These are phyloP conservation scores for Lachnellula arida DNA, from an alignment of 2,329 filamentous ascomycete species.

Conservation along the genomic window DNA sequence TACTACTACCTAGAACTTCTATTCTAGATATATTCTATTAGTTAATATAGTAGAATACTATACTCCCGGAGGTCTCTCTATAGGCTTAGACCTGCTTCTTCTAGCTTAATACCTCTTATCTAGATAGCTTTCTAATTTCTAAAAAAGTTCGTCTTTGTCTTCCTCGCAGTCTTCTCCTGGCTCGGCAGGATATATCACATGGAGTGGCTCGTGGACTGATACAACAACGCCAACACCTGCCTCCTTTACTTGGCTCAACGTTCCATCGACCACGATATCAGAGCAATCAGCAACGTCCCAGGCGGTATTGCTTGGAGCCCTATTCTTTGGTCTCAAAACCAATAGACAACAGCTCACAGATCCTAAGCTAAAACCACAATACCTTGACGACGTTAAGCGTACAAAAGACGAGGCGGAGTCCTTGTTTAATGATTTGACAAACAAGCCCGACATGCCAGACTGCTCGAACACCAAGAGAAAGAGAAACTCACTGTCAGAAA, in stretches of 20 bases:
- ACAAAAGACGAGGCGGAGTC: slow-evolving; percentile 1
- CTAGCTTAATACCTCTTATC: too few relatives aligned
- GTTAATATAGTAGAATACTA: too few relatives aligned
- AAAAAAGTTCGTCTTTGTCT: too few relatives aligned
- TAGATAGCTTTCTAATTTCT: too few relatives aligned
- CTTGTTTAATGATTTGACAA: not conserved
- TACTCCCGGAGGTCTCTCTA: too few relatives aligned
- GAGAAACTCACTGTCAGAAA: slow-evolving; percentile 1
- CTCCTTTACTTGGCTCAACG: not conserved
- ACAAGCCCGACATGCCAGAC: slow-evolving; percentile 1
- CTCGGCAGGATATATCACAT: not conserved
- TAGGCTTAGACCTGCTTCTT: too few relatives aligned
- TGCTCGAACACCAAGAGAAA: slow-evolving; percentile 7
- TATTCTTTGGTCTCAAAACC: slow-evolving; percentile 4
- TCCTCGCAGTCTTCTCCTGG: too few relatives aligned
- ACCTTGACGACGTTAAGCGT: slow-evolving; percentile 4
- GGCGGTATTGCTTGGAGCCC: not conserved
- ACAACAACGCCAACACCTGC: not conserved
- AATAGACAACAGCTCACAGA: slow-evolving; percentile 10
- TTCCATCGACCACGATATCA: slow-evolving; percentile 2
- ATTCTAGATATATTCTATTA: too few relatives aligned
- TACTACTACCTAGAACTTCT: too few relatives aligned
- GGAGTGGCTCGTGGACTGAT: not conserved
- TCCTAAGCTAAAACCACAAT: slow-evolving; percentile 4
- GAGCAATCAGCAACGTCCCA: slow-evolving; percentile 4